Evolutionary conservation across 2,329 filamentous ascomycete species (phyloP), one percentile per base, ranked within the genome.

Genomic region (Aspergillus hortae): DNA sequence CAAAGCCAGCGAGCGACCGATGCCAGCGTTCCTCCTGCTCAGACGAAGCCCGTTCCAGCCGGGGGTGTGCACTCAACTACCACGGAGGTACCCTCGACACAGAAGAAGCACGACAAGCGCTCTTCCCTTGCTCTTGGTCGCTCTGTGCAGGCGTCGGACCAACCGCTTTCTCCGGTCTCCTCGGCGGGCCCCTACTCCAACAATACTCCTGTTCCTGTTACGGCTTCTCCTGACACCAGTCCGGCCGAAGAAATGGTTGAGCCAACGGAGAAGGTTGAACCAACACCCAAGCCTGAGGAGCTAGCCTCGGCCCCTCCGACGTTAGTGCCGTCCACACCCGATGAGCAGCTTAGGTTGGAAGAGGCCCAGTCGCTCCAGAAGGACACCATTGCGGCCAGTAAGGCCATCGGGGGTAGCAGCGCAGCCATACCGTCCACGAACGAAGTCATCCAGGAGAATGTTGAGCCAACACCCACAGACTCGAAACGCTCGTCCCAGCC

Each of bases 171-270:
- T 9, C 81, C 82, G 21, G 81, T 77, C 7, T 92, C 89, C 5
- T 91, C 87, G 1, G 74, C 82, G 49, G 84, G 79, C 30, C 81
- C 85, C 1, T 85, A 86, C 61, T 91, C 88, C 41, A 85, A 85
- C 49, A 84, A 86, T 19, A 94, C 89, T 0, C 87, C 89, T 1
- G 81, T 80, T 33, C 79, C 85, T 36, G 81, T 85, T 54, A 82
- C 87, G 56, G 80, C 79, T 6, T 91, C 88, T 1, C 83, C 87
- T 1, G 85, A 87, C 59, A 91, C 88, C 1, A 91, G 87, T 60
- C 85, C 87, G 1, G 87, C 88, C 49, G 82, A 87, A 49, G 87
- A 90, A 48, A 56, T 56, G 23, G 54, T 53, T 9, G 62, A 65
- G 75, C 58, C 68, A 74, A 53, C 65, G 76, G 41, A 74, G 72